phyloP scores from a whole-genome alignment of 495 filamentous ascomycete genomes.

The Patellaria atrata region DNA sequence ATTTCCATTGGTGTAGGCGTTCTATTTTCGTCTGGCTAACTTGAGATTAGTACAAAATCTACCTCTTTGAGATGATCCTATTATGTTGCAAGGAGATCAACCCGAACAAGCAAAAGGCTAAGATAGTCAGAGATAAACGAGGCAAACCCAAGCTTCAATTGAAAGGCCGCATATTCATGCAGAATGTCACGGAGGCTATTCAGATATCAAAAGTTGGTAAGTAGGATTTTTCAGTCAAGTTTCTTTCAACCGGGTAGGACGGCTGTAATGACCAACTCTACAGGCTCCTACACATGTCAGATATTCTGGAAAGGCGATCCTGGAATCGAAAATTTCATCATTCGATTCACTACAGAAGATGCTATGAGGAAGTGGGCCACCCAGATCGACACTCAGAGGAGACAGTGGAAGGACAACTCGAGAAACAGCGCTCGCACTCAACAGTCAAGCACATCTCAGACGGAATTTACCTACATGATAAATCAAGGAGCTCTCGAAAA shows the following conservation, averaged over 20 bases:
- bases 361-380: constrained; percentile 80
- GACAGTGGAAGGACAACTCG: constrained; percentile 31
- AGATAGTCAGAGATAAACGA: constrained; percentile 56
- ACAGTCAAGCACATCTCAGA: constrained; percentile 45
- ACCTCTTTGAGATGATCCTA: constrained; percentile 88
- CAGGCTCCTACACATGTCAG: constrained; percentile 84
- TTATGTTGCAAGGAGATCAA: constrained; percentile 95
- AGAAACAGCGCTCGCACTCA: constrained; percentile 37
- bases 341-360: constrained; percentile 80
- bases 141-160: constrained; percentile 72
- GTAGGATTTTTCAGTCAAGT: no score
- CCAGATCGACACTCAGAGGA: constrained; percentile 44
- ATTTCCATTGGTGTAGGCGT: background rate
- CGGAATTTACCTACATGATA: constrained; percentile 70
- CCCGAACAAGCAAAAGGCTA: constrained; percentile 69
- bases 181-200: constrained; percentile 89
- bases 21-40: constrained; percentile 4
- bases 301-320: constrained; percentile 99
- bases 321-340: constrained; percentile 89
- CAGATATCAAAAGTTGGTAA: constrained; percentile 72
- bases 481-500: constrained; percentile 53
- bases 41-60: constrained; percentile 72
- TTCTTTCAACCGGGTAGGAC: background rate
- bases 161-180: constrained; percentile 98
- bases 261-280: constrained; percentile 3